Percentiles rank a stretch among this genome's conserved stretches.
Conservation (phyloP, 1,284 basidiomycete genomes). For the Naganishia albida region DNA sequence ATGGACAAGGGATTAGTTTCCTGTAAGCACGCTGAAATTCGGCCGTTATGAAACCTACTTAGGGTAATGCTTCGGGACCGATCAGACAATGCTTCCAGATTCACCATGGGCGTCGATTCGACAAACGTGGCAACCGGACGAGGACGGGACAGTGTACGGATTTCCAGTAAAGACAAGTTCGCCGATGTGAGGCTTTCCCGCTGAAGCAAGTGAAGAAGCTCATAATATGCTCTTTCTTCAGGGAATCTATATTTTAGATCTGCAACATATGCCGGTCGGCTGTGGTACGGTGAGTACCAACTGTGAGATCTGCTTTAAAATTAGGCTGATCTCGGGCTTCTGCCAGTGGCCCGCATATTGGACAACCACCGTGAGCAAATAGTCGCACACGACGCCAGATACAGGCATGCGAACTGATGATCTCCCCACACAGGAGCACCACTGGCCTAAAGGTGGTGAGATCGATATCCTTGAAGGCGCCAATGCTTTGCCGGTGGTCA, state of each 20-base stretch:
- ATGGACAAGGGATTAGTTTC: slow-evolving; percentile 37
- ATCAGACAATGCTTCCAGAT: slow-evolving; percentile 21
- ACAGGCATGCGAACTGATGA: background rate
- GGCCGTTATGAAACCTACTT: background rate
- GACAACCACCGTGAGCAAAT: slow-evolving; percentile 57
- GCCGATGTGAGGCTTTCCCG: slow-evolving; percentile 42
- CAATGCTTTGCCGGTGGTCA: slow-evolving; percentile 55
- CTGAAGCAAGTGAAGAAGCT: background rate
- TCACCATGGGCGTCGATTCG: slow-evolving; percentile 45
- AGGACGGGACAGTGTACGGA: slow-evolving; percentile 48
- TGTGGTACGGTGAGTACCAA: slow-evolving; percentile 39
- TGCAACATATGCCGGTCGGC: slow-evolving; percentile 52
- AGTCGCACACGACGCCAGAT: too few relatives aligned
- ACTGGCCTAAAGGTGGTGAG: slow-evolving; percentile 60
- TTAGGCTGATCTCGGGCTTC: too few relatives aligned
- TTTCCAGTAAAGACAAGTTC: slow-evolving; percentile 46
- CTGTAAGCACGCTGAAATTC: slow-evolving; percentile 6
- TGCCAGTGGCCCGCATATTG: slow-evolving; percentile 72
- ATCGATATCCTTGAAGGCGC: slow-evolving; percentile 85
- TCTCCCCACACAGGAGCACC: slow-evolving; percentile 35
- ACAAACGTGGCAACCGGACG: slow-evolving; percentile 43
- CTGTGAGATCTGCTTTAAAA: too few relatives aligned
- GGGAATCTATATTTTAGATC: slow-evolving; percentile 43
- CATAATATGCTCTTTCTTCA: background rate
- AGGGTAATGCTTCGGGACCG: background rate